Evolutionary conservation across 179 eudicot genomes (phyloP).

Genomic region (Corrigiola litoralis): DNA sequence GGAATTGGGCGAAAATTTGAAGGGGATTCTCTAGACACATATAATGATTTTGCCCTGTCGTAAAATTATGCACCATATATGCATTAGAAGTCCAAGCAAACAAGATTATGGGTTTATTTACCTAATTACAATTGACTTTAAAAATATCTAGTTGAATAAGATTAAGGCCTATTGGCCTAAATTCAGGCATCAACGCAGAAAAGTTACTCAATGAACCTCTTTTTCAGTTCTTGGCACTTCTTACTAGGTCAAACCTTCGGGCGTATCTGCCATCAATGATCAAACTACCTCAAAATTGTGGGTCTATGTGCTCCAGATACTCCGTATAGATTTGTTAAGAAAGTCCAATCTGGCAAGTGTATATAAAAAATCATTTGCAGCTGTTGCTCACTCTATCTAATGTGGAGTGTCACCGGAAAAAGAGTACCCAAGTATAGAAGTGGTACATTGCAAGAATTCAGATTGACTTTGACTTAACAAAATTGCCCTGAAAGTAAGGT

Average conservation of each 20-base stretch:
- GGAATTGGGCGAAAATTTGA: no score
- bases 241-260: neutral
- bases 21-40: no score
- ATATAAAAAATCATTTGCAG: neutral
- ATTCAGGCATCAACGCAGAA: constrained; percentile 8
- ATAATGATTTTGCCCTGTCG: no score
- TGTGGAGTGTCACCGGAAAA: constrained; percentile 17
- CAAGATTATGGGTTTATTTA: neutral
- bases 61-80: no score
- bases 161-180: no score
- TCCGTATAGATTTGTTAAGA: neutral
- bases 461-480: constrained; percentile 14
- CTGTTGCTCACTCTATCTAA: neutral
- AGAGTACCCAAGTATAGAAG: constrained; percentile 2
- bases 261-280: neutral
- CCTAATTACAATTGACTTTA: constrained; percentile 10
- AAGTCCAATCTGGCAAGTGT: neutral
- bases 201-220: neutral
- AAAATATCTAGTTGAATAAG: neutral
- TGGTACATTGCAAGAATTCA: neutral
- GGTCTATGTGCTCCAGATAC: neutral
- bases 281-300: neutral
- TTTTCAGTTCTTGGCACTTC: neutral
- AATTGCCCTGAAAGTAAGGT: constrained; percentile 15
- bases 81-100: neutral